These are phyloP conservation scores for Claviceps pazoutovae DNA, from an alignment of 2,329 filamentous ascomycete genomes.

Conservation along the genomic window DNA sequence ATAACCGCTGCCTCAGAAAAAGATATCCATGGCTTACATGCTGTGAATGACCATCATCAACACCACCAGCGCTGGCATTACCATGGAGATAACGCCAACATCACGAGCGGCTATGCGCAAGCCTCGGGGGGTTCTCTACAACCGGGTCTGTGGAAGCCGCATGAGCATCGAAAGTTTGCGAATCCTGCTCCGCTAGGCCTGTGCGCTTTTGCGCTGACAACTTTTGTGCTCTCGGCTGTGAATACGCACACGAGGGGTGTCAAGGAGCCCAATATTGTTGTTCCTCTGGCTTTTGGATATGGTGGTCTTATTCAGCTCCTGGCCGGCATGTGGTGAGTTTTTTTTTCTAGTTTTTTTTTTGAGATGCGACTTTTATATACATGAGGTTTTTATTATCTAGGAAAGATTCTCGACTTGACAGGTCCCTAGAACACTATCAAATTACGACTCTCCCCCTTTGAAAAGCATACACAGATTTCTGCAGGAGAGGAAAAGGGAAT, in stretches of 20 bases:
- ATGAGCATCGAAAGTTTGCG: slow-evolving; percentile 57
- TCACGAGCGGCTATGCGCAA: slow-evolving; percentile 8
- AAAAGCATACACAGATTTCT: no score
- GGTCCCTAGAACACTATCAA: no score
- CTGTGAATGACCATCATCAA: slow-evolving; percentile 1
- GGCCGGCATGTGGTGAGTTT: slow-evolving; percentile 71
- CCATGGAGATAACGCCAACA: slow-evolving; percentile 13
- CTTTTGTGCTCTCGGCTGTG: slow-evolving; percentile 62
- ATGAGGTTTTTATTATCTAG: no score
- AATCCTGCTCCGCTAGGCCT: slow-evolving; percentile 70
- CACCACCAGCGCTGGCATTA: slow-evolving; percentile 10
- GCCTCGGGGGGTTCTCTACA: slow-evolving; percentile 52
- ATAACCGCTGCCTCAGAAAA: slow-evolving; percentile 8
- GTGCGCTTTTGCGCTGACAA: slow-evolving; percentile 67
- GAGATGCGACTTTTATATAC: no score
- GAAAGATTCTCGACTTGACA: no score
- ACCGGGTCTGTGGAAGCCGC: slow-evolving; percentile 50
- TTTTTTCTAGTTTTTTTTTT: no score
- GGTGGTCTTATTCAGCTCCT: slow-evolving; percentile 66
- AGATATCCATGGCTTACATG: slow-evolving; percentile 5
- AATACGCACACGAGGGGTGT: slow-evolving; percentile 55
- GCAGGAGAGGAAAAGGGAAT: no score
- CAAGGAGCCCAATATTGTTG: slow-evolving; percentile 47
- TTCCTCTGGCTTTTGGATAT: slow-evolving; percentile 58
- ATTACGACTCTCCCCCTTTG: no score